A percentile compares a stretch with the other conserved stretches of the same genome.
These are phyloP conservation scores for Phytophthora brassicae DNA, from an alignment of 352 stramenopile species.

Conservation along the genomic window DNA sequence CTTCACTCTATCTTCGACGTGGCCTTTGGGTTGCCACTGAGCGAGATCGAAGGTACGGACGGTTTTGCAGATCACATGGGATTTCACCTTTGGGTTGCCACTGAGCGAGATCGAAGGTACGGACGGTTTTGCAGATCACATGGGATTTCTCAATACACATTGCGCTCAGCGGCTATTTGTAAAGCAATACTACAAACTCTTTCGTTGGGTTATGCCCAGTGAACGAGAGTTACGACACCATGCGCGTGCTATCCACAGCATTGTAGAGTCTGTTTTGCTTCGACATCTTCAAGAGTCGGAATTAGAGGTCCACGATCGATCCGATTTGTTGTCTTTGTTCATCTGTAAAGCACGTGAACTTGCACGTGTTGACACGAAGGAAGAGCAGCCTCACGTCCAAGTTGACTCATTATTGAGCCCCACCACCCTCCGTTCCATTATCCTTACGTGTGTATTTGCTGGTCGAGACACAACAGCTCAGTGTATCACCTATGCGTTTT, in stretches of 20 bases:
- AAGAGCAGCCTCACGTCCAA: not conserved
- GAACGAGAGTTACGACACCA: constrained; percentile 42
- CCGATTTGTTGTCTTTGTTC: constrained; percentile 57
- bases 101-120: constrained; percentile 36
- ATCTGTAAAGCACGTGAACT: constrained; percentile 57
- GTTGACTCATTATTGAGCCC: constrained; percentile 20
- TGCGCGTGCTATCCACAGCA: constrained; percentile 29
- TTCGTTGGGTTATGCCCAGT: constrained; percentile 62
- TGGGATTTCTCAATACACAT: constrained; percentile 61
- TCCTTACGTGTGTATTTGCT: constrained; percentile 84
- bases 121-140: constrained; percentile 41
- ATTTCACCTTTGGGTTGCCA: constrained; percentile 51
- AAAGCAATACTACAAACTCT: constrained; percentile 66
- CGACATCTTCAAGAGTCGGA: constrained; percentile 37
- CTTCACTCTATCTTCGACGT: constrained; percentile 63
- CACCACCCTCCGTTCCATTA: constrained; percentile 57
- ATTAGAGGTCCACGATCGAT: constrained; percentile 31
- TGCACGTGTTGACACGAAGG: constrained; percentile 7
- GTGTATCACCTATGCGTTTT: constrained; percentile 79
- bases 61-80: constrained; percentile 54
- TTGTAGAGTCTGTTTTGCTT: constrained; percentile 54
- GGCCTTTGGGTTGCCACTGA: constrained; percentile 50
- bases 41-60: constrained; percentile 30
- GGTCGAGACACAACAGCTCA: constrained; percentile 81
- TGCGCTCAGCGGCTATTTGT: constrained; percentile 59